Conservation (phyloP, 2,329 filamentous ascomycete species). For the Colletotrichum acutatum region DNA sequence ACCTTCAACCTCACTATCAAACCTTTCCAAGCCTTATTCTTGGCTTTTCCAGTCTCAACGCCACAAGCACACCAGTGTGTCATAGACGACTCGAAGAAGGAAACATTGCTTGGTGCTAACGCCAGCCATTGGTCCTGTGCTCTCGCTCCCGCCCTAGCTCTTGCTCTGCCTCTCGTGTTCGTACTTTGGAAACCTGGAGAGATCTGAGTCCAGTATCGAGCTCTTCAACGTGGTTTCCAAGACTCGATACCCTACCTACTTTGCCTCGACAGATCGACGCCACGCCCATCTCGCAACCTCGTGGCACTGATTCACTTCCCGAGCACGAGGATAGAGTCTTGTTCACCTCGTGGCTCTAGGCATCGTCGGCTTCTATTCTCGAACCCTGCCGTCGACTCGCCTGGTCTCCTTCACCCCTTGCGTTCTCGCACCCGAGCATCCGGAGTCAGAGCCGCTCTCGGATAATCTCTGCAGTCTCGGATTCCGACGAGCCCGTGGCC, state of each 20-base stretch:
- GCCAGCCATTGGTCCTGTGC: background rate
- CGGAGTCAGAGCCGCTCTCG: slow-evolving; percentile 17
- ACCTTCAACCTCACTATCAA: background rate
- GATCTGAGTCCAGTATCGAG: background rate
- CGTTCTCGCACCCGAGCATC: slow-evolving; percentile 2
- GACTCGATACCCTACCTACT: background rate
- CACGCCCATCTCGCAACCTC: background rate
- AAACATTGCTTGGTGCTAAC: background rate
- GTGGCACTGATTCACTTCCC: slow-evolving; percentile 12
- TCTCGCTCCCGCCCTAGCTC: background rate
- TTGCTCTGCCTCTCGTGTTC: background rate
- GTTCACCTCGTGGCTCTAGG: slow-evolving; percentile 1
- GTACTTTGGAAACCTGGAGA: background rate
- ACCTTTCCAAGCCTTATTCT: background rate
- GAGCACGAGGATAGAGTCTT: slow-evolving; percentile 1
- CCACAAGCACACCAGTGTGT: slow-evolving; percentile 8
- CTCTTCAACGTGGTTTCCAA: slow-evolving; percentile 27
- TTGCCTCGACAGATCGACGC: background rate
- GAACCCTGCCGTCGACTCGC: slow-evolving; percentile 11
- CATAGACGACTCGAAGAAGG: background rate
- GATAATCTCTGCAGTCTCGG: slow-evolving; percentile 3
- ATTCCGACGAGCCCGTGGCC: slow-evolving; percentile 5
- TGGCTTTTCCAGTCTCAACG: slow-evolving; percentile 11
- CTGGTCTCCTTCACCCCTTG: slow-evolving; percentile 10
- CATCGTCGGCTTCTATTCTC: background rate